Evolutionary conservation across 1,284 basidiomycete species (phyloP).

Genomic region (Filobasidium uniguttulatum): DNA sequence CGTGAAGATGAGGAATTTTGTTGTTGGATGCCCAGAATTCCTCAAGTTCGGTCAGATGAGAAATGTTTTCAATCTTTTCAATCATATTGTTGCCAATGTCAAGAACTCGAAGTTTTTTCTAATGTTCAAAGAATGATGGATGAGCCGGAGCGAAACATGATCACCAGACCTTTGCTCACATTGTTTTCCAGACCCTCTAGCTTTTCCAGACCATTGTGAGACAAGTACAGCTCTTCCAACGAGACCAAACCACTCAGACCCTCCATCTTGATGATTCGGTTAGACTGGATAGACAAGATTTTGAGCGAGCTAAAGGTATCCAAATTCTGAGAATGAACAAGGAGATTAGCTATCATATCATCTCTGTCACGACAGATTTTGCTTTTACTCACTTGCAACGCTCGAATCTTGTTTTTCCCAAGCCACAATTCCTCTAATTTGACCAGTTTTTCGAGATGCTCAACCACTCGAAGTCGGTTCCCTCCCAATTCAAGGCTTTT

Average conservation of each 20-base stretch:
- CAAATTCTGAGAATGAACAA: constrained; percentile 44
- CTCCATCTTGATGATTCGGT: constrained; percentile 80
- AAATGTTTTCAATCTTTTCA: constrained; percentile 59
- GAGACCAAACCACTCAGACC: constrained; percentile 55
- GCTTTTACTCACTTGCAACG: constrained; percentile 52
- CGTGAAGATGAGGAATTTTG: constrained; percentile 54
- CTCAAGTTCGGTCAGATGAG: constrained; percentile 60
- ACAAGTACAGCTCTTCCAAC: constrained; percentile 84
- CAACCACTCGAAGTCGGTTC: constrained; percentile 81
- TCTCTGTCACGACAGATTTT: constrained; percentile 16
- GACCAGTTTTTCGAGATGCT: constrained; percentile 66
- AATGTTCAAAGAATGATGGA: not conserved
- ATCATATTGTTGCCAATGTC: constrained; percentile 83
- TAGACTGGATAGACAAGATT: constrained; percentile 81
- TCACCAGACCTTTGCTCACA: constrained; percentile 43
- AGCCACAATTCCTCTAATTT: constrained; percentile 89
- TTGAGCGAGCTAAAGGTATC: constrained; percentile 53
- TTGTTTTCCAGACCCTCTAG: constrained; percentile 80
- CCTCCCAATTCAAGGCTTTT: constrained; percentile 84
- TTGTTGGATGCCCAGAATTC: constrained; percentile 96
- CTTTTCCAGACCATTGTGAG: constrained; percentile 75
- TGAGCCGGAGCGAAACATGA: not conserved
- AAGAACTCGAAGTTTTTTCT: constrained; percentile 69
- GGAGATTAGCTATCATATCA: not conserved
- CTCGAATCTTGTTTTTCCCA: constrained; percentile 91